Evolutionary conservation across 139 green algal species (phyloP).

Genomic region (Coelastrella sp.): DNA sequence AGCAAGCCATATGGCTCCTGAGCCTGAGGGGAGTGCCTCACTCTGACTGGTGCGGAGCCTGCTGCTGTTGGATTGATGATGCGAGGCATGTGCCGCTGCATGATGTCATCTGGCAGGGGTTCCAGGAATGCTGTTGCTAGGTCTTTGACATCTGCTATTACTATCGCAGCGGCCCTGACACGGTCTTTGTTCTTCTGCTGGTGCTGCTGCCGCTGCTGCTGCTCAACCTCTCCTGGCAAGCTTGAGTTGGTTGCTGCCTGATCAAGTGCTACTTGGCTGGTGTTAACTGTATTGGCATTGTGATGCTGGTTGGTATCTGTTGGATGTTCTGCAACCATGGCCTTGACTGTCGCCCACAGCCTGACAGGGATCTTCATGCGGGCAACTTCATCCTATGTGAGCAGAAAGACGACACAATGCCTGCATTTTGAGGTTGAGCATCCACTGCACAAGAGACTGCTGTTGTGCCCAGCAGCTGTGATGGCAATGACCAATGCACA

Average conservation of each 20-base stretch:
- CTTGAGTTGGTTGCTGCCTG: too few species aligned
- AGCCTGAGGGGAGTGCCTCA: neutral
- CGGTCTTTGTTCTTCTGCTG: neutral
- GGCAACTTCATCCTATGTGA: too few species aligned
- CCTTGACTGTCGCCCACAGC: neutral
- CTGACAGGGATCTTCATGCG: neutral
- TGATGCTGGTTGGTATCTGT: neutral
- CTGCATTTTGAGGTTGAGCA: too few species aligned
- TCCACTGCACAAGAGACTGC: too few species aligned
- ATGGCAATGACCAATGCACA: too few species aligned
- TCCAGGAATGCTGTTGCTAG: neutral
- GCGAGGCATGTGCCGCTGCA: conserved; percentile 18
- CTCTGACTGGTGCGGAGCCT: neutral
- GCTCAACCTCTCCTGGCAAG: neutral
- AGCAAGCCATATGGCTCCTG: neutral
- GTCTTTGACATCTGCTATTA: neutral
- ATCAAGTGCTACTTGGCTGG: too few species aligned
- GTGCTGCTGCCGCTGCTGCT: conserved; percentile 16
- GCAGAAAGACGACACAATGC: too few species aligned
- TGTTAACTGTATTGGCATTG: neutral
- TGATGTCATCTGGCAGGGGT: neutral
- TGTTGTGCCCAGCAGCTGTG: too few species aligned
- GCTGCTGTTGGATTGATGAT: neutral
- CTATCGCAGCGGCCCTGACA: neutral
- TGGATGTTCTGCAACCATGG: conserved; percentile 1